These are phyloP conservation scores for rapeseed (Brassica napus) DNA, from an alignment of 345 rosid species.

Conservation along the genomic window DNA sequence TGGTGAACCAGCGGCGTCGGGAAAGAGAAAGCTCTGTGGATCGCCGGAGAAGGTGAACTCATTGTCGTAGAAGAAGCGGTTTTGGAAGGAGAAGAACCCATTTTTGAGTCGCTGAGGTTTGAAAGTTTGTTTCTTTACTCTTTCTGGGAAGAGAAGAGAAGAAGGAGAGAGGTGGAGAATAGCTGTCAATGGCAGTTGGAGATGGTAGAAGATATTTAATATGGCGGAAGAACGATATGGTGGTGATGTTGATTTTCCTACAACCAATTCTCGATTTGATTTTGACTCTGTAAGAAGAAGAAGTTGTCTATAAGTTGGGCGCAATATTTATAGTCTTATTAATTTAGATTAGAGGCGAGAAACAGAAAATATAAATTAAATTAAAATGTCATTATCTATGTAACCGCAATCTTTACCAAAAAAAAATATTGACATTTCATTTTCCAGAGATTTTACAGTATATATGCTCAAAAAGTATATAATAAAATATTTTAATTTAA, in stretches of 20 bases:
- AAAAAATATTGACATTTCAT: neutral
- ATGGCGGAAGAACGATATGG: conserved; percentile 27
- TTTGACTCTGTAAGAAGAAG: conserved; percentile 13
- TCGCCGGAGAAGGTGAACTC: conserved; percentile 29
- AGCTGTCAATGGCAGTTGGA: conserved; percentile 59
- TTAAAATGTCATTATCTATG: conserved; percentile 11
- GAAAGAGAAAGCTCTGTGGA: conserved; percentile 58
- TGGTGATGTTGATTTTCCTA: conserved; percentile 36
- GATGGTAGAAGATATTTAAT: conserved; percentile 32
- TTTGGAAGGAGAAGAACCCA: conserved; percentile 83
- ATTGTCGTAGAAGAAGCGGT: conserved; percentile 35
- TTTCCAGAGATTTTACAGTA: conserved; percentile 2
- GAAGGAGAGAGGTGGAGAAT: conserved; percentile 39
- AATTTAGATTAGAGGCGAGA: neutral
- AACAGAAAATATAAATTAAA: neutral
- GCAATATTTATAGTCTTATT: neutral
- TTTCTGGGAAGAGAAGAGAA: too few species aligned
- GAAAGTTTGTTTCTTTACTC: neutral
- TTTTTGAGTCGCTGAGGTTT: conserved; percentile 12
- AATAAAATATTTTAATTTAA: neutral
- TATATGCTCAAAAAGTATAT: neutral
- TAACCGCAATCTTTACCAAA: conserved; percentile 21
- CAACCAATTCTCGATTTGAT: conserved; percentile 30
- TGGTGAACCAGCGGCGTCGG: conserved; percentile 79
- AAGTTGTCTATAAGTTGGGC: neutral